phyloP scores from a whole-genome alignment of 768 basidiomycete species.

The Trametes punicea region DNA sequence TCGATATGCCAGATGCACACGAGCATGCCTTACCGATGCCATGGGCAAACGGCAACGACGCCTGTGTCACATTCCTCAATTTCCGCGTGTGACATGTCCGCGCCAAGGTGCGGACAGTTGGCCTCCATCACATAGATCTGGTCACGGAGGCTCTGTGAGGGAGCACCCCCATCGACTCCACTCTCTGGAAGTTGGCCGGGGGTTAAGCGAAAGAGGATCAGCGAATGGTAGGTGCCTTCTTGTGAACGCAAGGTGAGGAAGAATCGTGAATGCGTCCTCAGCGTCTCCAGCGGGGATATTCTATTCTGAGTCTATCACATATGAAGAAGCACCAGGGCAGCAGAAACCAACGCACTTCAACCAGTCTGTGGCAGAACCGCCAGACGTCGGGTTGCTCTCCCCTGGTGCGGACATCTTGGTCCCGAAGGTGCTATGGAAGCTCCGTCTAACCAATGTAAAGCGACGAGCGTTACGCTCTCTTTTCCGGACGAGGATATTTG shows the following conservation, averaged over 20 bases:
- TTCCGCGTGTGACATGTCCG: conserved; percentile 76
- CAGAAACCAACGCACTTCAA: background rate
- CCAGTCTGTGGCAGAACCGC: background rate
- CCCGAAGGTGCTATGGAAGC: too few species aligned
- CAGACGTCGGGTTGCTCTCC: background rate
- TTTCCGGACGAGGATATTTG: background rate
- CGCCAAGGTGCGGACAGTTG: conserved; percentile 76
- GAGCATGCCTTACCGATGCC: conserved; percentile 51
- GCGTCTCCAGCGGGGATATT: conserved; percentile 40
- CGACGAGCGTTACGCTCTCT: background rate
- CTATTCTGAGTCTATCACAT: conserved; percentile 27
- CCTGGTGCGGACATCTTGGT: too few species aligned
- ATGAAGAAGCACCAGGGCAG: background rate
- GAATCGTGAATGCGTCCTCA: conserved; percentile 58
- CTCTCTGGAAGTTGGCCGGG: conserved; percentile 22
- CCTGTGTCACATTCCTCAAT: conserved; percentile 65
- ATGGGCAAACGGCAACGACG: conserved; percentile 68
- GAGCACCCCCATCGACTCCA: conserved; percentile 6
- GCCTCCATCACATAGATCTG: conserved; percentile 80
- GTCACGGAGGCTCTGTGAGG: conserved; percentile 10
- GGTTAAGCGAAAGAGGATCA: conserved; percentile 64
- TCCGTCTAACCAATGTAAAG: too few species aligned
- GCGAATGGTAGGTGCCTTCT: conserved; percentile 54
- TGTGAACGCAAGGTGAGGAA: conserved; percentile 57
- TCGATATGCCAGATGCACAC: background rate